Base-by-base conservation (phyloP, 768 basidiomycete genomes). In the Suillus spraguei region DNA sequence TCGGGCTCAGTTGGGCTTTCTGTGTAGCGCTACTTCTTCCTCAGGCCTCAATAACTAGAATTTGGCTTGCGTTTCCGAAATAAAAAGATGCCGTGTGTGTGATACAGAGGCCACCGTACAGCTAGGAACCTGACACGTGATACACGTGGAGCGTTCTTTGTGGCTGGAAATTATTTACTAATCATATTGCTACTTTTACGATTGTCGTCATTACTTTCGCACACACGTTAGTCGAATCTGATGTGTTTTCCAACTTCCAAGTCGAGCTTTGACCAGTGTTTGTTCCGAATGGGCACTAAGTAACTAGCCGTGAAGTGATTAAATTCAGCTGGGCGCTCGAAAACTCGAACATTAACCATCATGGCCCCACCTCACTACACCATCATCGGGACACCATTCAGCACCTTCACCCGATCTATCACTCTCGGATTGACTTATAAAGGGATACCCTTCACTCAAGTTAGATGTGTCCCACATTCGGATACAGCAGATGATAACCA, bases 371-470 rank as follows among this genome's bases (percentile, higher is more conserved):
- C 66, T 60, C 64, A 54, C 20, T 72, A 69, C 52, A 75, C 74
- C 14, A 50, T 75, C 66, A 66, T 75, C 35, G 74, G 74, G 22
- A 75, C 74, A 0, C 75, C 74, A 16, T 75, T 68, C 47, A 76
- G 75, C 58, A 75, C 75, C 1, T 75, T 74, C 49, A 75, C 74
- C 9, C 74, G 74, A 20, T 42, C 75, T 38, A 67, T 75, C 55
- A 76, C 74, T 0, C 74, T 75, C 35, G 75, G 50, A 1, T 65
- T 75, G 49, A 66, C 60, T 22, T 64, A 75, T 67, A 75, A 77
- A 56, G 63, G 65, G 20, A 46, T 75, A 17, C 2, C 69, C 22
- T 75, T 75, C 39, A 59, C 71, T 50, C 74, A 75, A 46, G 62
- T 72, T 53, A 60, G 63, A 13, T 69, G 67, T 28, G 54, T 63